phyloP scores from a whole-genome alignment of 352 stramenopile species.

The Phytophthora citrophthora region DNA sequence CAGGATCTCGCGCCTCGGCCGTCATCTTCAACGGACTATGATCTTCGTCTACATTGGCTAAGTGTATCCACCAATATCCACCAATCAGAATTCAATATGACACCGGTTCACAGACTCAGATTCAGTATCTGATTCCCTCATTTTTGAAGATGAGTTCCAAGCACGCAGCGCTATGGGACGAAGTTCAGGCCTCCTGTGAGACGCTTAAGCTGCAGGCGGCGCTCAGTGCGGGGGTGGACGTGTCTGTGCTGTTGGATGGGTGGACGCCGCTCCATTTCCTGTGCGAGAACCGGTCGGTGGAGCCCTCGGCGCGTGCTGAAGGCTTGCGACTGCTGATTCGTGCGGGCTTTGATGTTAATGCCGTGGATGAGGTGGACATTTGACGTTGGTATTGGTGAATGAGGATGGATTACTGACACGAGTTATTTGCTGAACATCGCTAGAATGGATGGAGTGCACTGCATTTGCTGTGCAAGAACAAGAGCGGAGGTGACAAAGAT shows the following conservation, averaged over 20 bases:
- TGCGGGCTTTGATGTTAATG: constrained; percentile 50
- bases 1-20: constrained; percentile 45
- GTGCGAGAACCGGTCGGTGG: constrained; percentile 66
- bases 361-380: constrained; percentile 66
- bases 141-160: constrained; percentile 37
- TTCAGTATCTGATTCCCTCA: constrained; percentile 10
- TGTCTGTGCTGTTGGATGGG: constrained; percentile 52
- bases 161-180: constrained; percentile 62
- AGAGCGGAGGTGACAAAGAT: constrained; percentile 40
- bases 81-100: constrained; percentile 4
- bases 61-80: background rate
- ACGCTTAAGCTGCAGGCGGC: constrained; percentile 41
- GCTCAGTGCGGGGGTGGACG: constrained; percentile 20
- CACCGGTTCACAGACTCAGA: background rate
- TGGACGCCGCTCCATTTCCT: constrained; percentile 84
- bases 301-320: constrained; percentile 40
- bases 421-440: background rate
- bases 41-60: constrained; percentile 23
- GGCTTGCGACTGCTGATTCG: constrained; percentile 50
- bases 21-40: constrained; percentile 3
- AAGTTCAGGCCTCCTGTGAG: constrained; percentile 72
- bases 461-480: constrained; percentile 76
- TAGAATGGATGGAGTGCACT: constrained; percentile 74
- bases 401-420: background rate
- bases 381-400: background rate